Evolutionary conservation across 768 basidiomycete species (phyloP).

Genomic region (Naganishia antarctica): DNA sequence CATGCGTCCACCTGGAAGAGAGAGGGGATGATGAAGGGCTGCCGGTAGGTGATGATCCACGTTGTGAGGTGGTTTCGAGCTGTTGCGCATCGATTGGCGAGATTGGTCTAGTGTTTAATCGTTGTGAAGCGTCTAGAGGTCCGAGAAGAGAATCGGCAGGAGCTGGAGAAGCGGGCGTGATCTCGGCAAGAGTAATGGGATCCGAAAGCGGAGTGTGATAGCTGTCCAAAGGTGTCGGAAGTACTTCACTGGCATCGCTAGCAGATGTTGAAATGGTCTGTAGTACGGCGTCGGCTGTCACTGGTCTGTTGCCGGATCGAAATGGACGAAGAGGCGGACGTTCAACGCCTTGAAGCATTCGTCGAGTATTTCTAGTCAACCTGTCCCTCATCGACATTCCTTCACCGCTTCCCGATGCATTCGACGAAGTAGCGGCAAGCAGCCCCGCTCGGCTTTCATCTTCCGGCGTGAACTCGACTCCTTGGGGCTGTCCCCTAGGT

Average conservation of each 20-base stretch:
- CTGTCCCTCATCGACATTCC: slow-evolving; percentile 3
- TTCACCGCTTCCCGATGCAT: not conserved
- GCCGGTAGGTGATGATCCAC: not conserved
- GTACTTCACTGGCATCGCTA: not conserved
- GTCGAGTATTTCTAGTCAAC: not conserved
- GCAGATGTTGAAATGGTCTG: not conserved
- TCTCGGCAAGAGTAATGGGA: no score
- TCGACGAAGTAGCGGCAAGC: not conserved
- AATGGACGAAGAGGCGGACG: slow-evolving; percentile 4
- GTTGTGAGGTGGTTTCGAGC: not conserved
- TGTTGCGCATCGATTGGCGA: not conserved
- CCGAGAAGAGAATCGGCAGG: no score
- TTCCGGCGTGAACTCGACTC: not conserved
- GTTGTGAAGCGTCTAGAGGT: no score
- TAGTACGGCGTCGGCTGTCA: not conserved
- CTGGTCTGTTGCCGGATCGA: slow-evolving; percentile 1
- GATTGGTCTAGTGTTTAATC: no score
- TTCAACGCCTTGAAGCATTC: not conserved
- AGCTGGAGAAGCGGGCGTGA: no score
- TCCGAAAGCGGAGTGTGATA: no score
- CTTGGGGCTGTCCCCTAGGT: not conserved
- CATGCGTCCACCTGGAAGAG: slow-evolving; percentile 3
- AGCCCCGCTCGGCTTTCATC: not conserved
- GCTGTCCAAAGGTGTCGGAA: not conserved
- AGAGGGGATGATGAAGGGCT: not conserved